A percentile compares a stretch with the other conserved stretches of the same genome.
Conservation (phyloP, 2,329 filamentous ascomycete species). For the Penicillium sp. region DNA sequence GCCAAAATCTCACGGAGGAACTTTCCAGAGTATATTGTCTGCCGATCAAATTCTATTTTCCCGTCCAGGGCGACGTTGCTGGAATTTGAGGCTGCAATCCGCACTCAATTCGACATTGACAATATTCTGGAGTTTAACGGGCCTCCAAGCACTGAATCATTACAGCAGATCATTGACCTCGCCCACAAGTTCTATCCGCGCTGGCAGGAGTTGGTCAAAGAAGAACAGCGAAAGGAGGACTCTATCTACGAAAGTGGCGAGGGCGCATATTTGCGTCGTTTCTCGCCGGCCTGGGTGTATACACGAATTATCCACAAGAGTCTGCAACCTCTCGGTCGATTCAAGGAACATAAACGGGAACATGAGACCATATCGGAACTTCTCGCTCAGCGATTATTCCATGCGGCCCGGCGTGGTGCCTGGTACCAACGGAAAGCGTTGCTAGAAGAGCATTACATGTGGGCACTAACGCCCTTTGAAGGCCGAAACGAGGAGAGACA, state of each 20-base stretch:
- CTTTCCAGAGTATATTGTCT: constrained; percentile 88
- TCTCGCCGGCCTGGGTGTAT: constrained; percentile 89
- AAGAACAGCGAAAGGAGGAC: constrained; percentile 76
- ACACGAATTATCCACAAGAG: constrained; percentile 91
- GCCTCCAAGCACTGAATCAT: constrained; percentile 61
- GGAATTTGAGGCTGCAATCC: constrained; percentile 84
- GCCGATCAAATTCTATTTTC: constrained; percentile 86
- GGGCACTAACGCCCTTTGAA: constrained; percentile 53
- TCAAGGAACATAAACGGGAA: constrained; percentile 77
- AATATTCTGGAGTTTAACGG: constrained; percentile 76
- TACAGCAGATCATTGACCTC: constrained; percentile 66
- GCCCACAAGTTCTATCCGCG: constrained; percentile 73
- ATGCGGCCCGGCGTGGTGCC: constrained; percentile 74
- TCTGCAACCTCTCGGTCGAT: constrained; percentile 70
- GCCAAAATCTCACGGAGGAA: constrained; percentile 83
- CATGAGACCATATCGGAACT: constrained; percentile 71
- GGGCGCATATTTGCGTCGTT: constrained; percentile 81
- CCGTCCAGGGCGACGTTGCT: constrained; percentile 68
- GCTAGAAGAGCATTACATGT: constrained; percentile 94
- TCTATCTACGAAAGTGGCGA: constrained; percentile 76
- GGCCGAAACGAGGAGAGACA: constrained; percentile 56
- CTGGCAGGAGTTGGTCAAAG: constrained; percentile 70
- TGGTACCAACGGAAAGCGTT: constrained; percentile 97
- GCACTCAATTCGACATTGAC: constrained; percentile 78
- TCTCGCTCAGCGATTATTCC: constrained; percentile 77